Evolutionary conservation across 2,329 filamentous ascomycete species (phyloP).

Genomic region (Penicillium verrucosum): DNA sequence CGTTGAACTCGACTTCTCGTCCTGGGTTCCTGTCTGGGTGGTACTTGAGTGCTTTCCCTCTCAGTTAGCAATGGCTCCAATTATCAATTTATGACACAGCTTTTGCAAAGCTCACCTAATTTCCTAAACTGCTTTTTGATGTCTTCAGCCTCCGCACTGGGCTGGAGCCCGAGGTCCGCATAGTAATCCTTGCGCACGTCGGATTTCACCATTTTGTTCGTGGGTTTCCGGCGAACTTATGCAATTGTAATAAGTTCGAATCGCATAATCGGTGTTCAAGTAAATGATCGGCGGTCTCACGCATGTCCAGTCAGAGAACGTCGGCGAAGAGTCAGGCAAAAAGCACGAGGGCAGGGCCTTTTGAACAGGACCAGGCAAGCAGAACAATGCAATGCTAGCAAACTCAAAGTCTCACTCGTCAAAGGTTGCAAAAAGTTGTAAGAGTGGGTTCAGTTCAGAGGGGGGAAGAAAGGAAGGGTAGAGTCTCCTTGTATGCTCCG

Average conservation of each 20-base stretch:
- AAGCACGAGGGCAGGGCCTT: neutral
- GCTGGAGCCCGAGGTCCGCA: slow-evolving; percentile 70
- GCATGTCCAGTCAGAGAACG: slow-evolving; percentile 17
- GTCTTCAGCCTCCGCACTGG: slow-evolving; percentile 66
- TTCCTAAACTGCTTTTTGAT: slow-evolving; percentile 85
- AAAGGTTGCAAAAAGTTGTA: neutral
- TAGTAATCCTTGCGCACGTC: slow-evolving; percentile 76
- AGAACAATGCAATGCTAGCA: neutral
- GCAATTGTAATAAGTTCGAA: slow-evolving; percentile 6
- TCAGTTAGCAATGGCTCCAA: neutral
- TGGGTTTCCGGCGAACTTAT: slow-evolving; percentile 9
- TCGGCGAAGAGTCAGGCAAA: neutral
- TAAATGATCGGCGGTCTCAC: slow-evolving; percentile 4
- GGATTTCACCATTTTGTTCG: slow-evolving; percentile 62
- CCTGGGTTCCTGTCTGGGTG: slow-evolving; percentile 89
- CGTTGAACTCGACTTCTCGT: slow-evolving; percentile 71
- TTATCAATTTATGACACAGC: neutral
- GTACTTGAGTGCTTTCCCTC: slow-evolving; percentile 68
- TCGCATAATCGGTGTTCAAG: slow-evolving; percentile 15
- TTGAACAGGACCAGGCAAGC: neutral
- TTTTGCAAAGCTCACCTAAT: slow-evolving; percentile 56
- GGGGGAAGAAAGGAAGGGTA: neutral
- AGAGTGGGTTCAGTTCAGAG: neutral
- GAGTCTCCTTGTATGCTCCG: slow-evolving; percentile 8
- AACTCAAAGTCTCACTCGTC: neutral